Evolutionary conservation across 2,329 filamentous ascomycete species (phyloP), one percentile per base, ranked within the genome.

Genomic region (Fusarium sororula): DNA sequence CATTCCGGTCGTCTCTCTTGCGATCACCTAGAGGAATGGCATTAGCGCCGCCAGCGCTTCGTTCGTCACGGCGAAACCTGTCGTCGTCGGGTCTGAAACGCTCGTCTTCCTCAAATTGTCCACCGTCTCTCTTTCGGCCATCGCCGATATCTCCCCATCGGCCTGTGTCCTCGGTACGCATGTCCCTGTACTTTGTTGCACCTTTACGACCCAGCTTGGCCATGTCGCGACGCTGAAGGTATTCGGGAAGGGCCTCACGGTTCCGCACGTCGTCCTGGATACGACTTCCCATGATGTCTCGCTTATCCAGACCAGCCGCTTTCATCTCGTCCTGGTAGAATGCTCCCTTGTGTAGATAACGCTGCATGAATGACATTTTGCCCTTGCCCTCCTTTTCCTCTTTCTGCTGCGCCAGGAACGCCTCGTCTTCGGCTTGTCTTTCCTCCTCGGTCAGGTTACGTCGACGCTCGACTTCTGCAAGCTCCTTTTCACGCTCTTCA

Each of bases 321-420:
- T 91, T 90, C 58, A 91, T 88, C 77, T 97, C 93, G 59, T 95
- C 94, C 75, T 93, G 93, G 86, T 94, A 98, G 85, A 98, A 99
- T 22, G 96, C 96, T 55, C 96, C 96, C 84, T 95, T 96, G 87
- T 99, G 96, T 83, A 94, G 95, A 85, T 98, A 99, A 81, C 95
- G 95, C 80, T 98, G 95, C 93, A 98, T 94, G 82, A 91, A 98
- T 5, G 89, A 89, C 87, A 96, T 94, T 83, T 96, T 93, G 60
- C 94, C 94, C 69, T 92, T 92, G 57, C 87, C 83, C 70, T 93
- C 91, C 77, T 94, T 93, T 72, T 97, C 95, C 71, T 93, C 93
- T 76, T 92, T 90, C 83, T 98, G 96, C 74, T 88, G 87, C 2
- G 91, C 91, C 24, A 98, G 85, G 81, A 90, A 94, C 57, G 89